Evolutionary conservation across 768 basidiomycete species (phyloP).

Genomic region (Boletus subcaerulescens): DNA sequence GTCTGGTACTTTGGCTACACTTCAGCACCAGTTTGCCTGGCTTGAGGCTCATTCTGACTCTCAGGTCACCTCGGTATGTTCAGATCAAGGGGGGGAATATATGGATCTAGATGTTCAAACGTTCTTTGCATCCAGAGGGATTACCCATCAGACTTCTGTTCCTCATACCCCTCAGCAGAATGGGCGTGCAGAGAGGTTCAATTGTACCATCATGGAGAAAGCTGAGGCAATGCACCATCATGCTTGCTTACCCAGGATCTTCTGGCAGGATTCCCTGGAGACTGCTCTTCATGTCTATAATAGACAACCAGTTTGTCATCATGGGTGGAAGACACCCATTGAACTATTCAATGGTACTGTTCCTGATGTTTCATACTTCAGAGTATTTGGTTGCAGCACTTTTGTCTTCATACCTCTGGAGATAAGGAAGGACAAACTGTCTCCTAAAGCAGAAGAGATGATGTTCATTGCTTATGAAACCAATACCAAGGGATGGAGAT

Average conservation of each 20-base stretch:
- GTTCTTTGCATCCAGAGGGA: neutral
- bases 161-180: neutral
- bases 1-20: neutral
- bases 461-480: neutral
- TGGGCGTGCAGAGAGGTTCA: neutral
- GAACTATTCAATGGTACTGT: neutral
- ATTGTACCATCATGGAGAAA: neutral
- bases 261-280: neutral
- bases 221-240: neutral
- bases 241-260: neutral
- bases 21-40: accelerated
- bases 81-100: neutral
- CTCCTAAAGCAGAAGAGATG: neutral
- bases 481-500: neutral
- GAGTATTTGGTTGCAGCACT: neutral
- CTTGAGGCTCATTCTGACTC: neutral
- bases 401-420: neutral
- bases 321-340: neutral
- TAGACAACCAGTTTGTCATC: neutral
- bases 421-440: neutral
- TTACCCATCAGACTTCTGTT: neutral
- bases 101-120: neutral
- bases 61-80: neutral
- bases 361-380: neutral
- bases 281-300: neutral